Evolutionary conservation across 2,329 filamentous ascomycete species (phyloP).

Genomic region (Pseudonectria foliicola): DNA sequence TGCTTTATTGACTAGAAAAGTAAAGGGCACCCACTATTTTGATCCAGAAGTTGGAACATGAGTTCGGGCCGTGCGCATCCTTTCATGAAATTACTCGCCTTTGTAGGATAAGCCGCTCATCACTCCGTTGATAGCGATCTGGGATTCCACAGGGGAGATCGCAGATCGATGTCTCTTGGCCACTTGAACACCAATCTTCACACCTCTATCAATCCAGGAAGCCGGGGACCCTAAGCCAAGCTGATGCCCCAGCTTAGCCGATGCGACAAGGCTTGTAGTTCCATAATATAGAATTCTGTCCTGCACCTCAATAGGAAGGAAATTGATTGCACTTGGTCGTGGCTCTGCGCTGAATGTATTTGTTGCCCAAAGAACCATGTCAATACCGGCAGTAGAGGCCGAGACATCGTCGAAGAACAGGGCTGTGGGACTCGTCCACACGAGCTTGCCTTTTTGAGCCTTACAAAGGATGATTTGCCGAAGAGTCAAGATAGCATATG

Average conservation of each 20-base stretch:
- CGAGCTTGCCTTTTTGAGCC: neutral
- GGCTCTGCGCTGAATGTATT: constrained; percentile 1
- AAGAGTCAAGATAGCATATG: constrained; percentile 12
- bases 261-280: constrained; percentile 3
- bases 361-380: constrained; percentile 13
- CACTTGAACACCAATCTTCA: constrained; percentile 8
- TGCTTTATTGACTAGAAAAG: too few relatives aligned
- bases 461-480: constrained; percentile 9
- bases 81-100: too few relatives aligned
- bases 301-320: constrained; percentile 14
- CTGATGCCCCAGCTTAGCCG: constrained; percentile 9
- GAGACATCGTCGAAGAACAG: constrained; percentile 6
- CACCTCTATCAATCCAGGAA: constrained; percentile 7
- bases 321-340: constrained; percentile 4
- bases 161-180: constrained; percentile 7
- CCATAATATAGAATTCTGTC: constrained; percentile 8
- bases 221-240: constrained; percentile 7
- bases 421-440: constrained; percentile 4
- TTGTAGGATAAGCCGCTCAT: constrained; percentile 11
- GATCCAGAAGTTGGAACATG: too few relatives aligned
- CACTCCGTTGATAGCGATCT: constrained; percentile 7
- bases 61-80: too few relatives aligned
- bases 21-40: too few relatives aligned
- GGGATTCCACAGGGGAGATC: constrained; percentile 9
- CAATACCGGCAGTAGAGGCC: constrained; percentile 8